Evolutionary conservation across 2,329 filamentous ascomycete genomes (phyloP).

Genomic region (Daldinia eschscholtzii): DNA sequence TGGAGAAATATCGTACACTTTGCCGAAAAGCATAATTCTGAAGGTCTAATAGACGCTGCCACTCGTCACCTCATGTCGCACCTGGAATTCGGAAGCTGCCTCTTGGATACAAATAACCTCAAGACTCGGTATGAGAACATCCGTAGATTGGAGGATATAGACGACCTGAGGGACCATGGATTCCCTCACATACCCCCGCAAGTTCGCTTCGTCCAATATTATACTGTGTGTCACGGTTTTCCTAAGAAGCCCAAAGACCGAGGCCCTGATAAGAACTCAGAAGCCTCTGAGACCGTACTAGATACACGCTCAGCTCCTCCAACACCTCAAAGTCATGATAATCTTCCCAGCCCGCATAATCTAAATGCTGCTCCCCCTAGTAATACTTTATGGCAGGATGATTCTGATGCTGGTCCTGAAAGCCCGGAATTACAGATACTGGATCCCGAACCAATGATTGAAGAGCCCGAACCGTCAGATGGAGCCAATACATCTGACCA

Average conservation of each 20-base stretch:
- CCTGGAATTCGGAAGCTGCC: constrained; percentile 83
- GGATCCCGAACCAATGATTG: constrained; percentile 46
- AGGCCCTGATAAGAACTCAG: constrained; percentile 29
- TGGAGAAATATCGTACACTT: constrained; percentile 79
- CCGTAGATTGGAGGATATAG: constrained; percentile 77
- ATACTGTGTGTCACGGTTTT: constrained; percentile 84
- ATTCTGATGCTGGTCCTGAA: constrained; percentile 37
- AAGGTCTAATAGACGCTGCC: constrained; percentile 77
- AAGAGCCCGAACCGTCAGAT: constrained; percentile 37
- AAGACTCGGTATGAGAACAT: constrained; percentile 77
- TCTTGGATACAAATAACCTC: constrained; percentile 81
- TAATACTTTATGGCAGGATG: constrained; percentile 14
- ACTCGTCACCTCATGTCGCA: constrained; percentile 82
- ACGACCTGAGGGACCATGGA: constrained; percentile 61
- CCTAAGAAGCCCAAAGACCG: constrained; percentile 63
- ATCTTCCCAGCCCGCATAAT: constrained; percentile 46
- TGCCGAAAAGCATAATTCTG: constrained; percentile 80
- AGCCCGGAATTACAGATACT: constrained; percentile 47
- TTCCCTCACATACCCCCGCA: constrained; percentile 60
- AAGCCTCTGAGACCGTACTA: constrained; percentile 36
- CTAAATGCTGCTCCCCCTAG: constrained; percentile 23
- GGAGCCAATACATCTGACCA: constrained; percentile 8
- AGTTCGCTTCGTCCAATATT: constrained; percentile 89
- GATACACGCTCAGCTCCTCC: constrained; percentile 33
- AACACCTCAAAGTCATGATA: constrained; percentile 61